A percentile compares a stretch with the other conserved stretches of the same genome.
Conservation (phyloP, 176 grass and related monocot species). For the Melocanna baccifera region DNA sequence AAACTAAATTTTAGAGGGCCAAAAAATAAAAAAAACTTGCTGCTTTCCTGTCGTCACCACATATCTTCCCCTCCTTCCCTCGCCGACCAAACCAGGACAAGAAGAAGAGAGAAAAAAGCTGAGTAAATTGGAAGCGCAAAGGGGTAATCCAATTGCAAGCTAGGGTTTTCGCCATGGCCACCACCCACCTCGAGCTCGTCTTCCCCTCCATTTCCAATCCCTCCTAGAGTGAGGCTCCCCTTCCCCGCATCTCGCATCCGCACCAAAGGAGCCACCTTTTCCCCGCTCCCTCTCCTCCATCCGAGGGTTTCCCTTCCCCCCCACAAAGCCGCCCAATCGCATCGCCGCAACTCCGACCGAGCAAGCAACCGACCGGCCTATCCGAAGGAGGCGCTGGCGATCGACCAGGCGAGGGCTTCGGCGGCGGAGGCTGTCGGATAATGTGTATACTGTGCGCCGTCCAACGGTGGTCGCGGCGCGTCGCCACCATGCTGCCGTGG, state of each 20-base stretch:
- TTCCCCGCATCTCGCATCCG: constrained; percentile 36
- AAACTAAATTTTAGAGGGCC: too few species aligned
- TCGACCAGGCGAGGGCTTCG: constrained; percentile 17
- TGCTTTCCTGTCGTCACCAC: too few species aligned
- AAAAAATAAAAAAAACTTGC: too few species aligned
- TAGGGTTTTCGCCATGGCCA: constrained; percentile 69
- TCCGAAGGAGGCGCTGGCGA: constrained; percentile 39
- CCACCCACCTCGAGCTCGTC: constrained; percentile 28
- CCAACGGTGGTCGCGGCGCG: constrained; percentile 92
- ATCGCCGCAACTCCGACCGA: constrained; percentile 21
- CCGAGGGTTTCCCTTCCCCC: constrained; percentile 28
- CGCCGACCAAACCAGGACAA: too few species aligned
- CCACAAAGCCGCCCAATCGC: not conserved
- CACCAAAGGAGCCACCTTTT: constrained; percentile 15
- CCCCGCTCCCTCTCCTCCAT: constrained; percentile 21
- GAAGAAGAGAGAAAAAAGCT: too few species aligned
- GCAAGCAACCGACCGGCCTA: constrained; percentile 19
- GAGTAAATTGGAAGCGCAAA: not conserved
- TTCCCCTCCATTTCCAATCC: constrained; percentile 1
- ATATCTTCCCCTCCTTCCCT: too few species aligned
- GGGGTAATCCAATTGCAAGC: constrained; percentile 9
- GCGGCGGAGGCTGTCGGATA: constrained; percentile 50
- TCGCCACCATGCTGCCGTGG: constrained; percentile 87
- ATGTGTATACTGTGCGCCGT: constrained; percentile 97
- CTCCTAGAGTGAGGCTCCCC: not conserved